Conservation (phyloP, 2,329 filamentous ascomycete genomes). For the Fusarium sp. region DNA sequence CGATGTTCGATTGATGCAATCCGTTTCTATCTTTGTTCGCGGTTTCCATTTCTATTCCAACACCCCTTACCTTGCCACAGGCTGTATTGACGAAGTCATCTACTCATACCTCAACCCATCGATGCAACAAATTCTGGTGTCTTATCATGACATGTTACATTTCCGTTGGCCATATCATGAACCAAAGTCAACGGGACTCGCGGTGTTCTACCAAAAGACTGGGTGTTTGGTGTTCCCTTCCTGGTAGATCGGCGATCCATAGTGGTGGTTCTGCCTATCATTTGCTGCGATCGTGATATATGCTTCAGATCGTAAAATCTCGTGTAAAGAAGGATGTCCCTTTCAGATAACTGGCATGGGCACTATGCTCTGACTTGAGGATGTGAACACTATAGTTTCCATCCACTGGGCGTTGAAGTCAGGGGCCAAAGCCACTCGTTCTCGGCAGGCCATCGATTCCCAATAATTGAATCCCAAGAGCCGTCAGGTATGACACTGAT, state of each 20-base stretch:
- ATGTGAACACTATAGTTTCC: neutral
- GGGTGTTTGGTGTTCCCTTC: neutral
- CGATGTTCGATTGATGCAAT: neutral
- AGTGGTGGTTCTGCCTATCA: neutral
- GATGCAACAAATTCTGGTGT: neutral
- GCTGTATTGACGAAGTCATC: neutral
- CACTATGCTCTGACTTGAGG: neutral
- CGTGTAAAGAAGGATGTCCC: neutral
- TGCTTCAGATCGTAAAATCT: neutral
- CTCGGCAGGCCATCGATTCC: neutral
- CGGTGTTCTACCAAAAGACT: neutral
- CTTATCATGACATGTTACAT: neutral
- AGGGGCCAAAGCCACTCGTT: neutral
- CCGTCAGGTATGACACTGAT: neutral
- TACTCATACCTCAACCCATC: neutral
- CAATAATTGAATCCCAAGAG: neutral
- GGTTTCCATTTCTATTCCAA: neutral
- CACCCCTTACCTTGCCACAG: neutral
- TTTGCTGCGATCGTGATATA: neutral
- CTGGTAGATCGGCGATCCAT: neutral
- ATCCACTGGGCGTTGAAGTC: neutral
- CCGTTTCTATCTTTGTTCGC: neutral
- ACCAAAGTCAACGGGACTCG: neutral
- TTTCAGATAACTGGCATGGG: neutral
- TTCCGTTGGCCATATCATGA: neutral